phyloP scores from a whole-genome alignment of 1,139 yeast genomes.

The Meyerozyma carpophila region DNA sequence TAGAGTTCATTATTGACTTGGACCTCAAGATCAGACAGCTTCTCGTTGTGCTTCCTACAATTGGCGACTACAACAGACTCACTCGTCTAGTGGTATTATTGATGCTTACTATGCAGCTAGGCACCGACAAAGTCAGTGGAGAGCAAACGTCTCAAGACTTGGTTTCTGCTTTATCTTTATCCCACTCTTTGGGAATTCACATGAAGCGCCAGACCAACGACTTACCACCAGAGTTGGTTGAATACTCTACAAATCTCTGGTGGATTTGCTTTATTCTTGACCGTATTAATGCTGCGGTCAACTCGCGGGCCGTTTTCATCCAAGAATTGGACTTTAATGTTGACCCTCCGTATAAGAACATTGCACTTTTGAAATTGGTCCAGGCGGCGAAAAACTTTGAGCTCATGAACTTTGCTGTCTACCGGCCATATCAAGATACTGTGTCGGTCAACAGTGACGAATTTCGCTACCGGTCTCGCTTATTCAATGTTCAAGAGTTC shows the following conservation, averaged over 20 bases:
- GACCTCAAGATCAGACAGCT: slow-evolving; percentile 34
- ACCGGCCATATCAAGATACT: slow-evolving; percentile 22
- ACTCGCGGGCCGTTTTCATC: slow-evolving; percentile 30
- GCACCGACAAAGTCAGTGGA: slow-evolving; percentile 26
- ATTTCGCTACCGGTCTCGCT: slow-evolving; percentile 10
- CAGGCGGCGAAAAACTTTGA: slow-evolving; percentile 25
- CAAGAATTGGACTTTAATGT: slow-evolving; percentile 31
- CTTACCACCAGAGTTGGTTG: slow-evolving; percentile 12
- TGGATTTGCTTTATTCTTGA: slow-evolving; percentile 33
- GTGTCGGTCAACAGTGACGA: slow-evolving; percentile 2
- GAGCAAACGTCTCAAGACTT: slow-evolving; percentile 35
- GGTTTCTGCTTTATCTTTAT: slow-evolving; percentile 25
- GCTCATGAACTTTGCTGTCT: slow-evolving; percentile 24
- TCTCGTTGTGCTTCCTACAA: slow-evolving; percentile 25
- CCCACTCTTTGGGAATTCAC: slow-evolving; percentile 28
- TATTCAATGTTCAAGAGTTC: slow-evolving; percentile 22
- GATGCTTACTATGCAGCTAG: slow-evolving; percentile 26
- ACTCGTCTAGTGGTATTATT: slow-evolving; percentile 22
- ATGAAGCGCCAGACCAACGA: slow-evolving; percentile 14
- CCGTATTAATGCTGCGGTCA: slow-evolving; percentile 31
- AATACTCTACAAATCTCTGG: slow-evolving; percentile 27
- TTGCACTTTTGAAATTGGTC: slow-evolving; percentile 20
- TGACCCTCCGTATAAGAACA: slow-evolving; percentile 19
- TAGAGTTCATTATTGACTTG: slow-evolving; percentile 20
- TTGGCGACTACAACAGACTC: slow-evolving; percentile 35